phyloP scores from a whole-genome alignment of 352 stramenopile species.

The Phytophthora tubulina region DNA sequence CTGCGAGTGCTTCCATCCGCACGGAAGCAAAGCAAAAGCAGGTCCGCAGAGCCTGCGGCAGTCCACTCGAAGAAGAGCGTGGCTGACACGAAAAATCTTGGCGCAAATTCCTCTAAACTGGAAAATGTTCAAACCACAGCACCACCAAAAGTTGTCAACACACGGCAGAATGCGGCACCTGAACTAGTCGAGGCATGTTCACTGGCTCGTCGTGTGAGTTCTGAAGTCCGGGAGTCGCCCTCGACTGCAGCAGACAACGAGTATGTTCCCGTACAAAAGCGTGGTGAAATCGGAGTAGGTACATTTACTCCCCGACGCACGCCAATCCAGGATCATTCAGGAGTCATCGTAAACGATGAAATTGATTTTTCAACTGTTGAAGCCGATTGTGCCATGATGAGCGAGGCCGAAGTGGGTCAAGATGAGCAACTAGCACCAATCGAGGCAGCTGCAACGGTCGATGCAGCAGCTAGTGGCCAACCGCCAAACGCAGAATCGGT shows the following conservation, averaged over 20 bases:
- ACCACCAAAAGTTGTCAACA: not conserved
- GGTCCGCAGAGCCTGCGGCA: slow-evolving; percentile 9
- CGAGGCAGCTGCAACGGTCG: not conserved
- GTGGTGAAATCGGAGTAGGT: not conserved
- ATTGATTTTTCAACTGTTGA: slow-evolving; percentile 20
- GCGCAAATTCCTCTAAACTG: slow-evolving; percentile 2
- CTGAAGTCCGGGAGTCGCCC: slow-evolving; percentile 8
- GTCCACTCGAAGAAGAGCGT: not conserved
- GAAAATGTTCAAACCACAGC: slow-evolving; percentile 6
- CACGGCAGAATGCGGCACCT: not conserved
- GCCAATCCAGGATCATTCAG: not conserved
- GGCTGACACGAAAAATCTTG: not conserved
- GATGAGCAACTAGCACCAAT: slow-evolving; percentile 6
- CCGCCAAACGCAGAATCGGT: not conserved
- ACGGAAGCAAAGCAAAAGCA: slow-evolving; percentile 17
- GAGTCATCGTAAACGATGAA: slow-evolving; percentile 3
- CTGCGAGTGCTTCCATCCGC: slow-evolving; percentile 18
- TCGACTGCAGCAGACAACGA: not conserved
- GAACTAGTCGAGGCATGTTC: slow-evolving; percentile 31
- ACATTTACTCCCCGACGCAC: not conserved
- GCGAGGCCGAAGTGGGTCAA: not conserved
- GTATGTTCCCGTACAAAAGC: not conserved
- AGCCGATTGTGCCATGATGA: slow-evolving; percentile 15
- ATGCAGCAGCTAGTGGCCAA: not conserved
- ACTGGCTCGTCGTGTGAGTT: slow-evolving; percentile 28